Evolutionary conservation across 352 stramenopile genomes (phyloP), one percentile per base, ranked within the genome.

Genomic region (Globisporangium sylvaticum): DNA sequence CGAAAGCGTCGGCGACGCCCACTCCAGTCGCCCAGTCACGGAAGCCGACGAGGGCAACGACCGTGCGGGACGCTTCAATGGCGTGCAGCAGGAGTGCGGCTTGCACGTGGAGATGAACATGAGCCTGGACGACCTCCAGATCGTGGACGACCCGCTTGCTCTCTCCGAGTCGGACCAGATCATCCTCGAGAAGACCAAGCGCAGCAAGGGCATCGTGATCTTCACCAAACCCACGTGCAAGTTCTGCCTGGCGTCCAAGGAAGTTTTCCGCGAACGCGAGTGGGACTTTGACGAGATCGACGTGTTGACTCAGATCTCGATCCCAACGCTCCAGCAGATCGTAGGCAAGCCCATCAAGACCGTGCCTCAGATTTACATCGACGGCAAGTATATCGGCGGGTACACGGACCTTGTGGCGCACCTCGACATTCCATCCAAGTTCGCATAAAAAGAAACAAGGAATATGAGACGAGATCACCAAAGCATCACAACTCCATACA

Each of bases 21-120:
- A 96, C 76, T 96, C 87, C 44, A 94, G 84, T 63, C 85, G 85
- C n/a, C 85, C 85, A 1, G 83, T 96, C 55, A 84, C 83, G 0
- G 82, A 78, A 0, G 80, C 61, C 3, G 82, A 92, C 64, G 68
- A 75, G 32, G 79, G 75, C 31, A 89, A 96, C 66, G 82, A 92
- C 58, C 85, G 88, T 54, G 81, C 83, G 42, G 87, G 84, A 53
- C 79, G 88, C 61, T 96, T 96, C 64, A 84, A 92, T 59, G 85
- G 88, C 64, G 83, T 84, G 64, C 72, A 84, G 20, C 86, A 95
- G 65, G 88, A 94, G 74, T 96, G 88, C 61, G 88, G 88, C 15
- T 70, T 96, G 58, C 87, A 96, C 74, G 62, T 95, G 20, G 83
- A 95, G 63, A 83, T 89, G 60, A 71, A 88, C 54, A 84, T 90